Base-by-base conservation (phyloP, 176 grass and related monocot genomes). In the Zoysia pacifica region DNA sequence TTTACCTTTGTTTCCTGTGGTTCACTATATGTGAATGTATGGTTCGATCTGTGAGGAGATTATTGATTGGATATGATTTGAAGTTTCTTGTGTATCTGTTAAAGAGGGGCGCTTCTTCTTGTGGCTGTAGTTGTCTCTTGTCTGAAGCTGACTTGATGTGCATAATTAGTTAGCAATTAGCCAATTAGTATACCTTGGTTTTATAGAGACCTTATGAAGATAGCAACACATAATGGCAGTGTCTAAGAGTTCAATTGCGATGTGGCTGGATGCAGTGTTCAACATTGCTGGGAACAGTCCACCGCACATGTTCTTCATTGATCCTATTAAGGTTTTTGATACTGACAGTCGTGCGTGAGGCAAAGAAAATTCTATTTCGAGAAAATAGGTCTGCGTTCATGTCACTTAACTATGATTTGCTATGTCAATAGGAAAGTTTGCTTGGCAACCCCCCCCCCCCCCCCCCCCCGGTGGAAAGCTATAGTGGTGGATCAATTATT, bases 401-500 rank as follows among this genome's bases (percentile, higher is more conserved):
- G 50, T 73, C 35, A 66, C 60, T n/a, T 58, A 38, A 39, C 40
- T 73, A 3, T 35, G 66, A 79, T 35, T 72, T 72, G 19, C 48
- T 36, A 2, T 50, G 11, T 20, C 73, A 42, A 40, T 69, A 0
- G 15, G 37, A 40, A 59, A 60, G 49, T 56, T 77, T 69, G 18
- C 43, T 61, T 50, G 41, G 11, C 18, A 64, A 76, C 56, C 91
- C 94, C 15, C 90, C 94, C 37, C 83, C 91, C n/a, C 91, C 94
- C 67, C 92, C 94, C 53, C 91, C 94, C 73, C 90, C 91, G 10
- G 94, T 91, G 2, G 18, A 69, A 54, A 74, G 18, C n/a, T 39
- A 19, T 39, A 19, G 15, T 43, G 14, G 3, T 74, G 39, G 38
- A n/a, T 97, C 58, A 19, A 62, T 11, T 9, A 6, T 45, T 65